Conservation (phyloP, 306 rosid species). For the Coriaria nepalensis region DNA sequence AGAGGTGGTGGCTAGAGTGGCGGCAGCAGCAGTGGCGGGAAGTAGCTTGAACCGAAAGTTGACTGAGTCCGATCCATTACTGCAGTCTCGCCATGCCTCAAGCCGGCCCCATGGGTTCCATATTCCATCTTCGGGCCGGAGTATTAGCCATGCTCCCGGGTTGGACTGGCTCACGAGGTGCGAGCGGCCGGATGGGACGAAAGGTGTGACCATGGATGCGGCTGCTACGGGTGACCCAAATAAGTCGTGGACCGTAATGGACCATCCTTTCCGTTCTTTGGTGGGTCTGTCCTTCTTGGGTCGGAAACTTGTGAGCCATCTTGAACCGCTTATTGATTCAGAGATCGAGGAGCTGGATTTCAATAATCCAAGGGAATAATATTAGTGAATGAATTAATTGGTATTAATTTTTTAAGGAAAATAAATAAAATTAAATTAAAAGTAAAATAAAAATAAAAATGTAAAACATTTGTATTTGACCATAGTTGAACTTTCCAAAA, state of each 20-base stretch:
- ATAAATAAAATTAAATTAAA: neutral
- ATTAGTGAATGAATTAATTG: too few species aligned
- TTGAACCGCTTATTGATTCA: slow-evolving; percentile 11
- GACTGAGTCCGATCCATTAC: slow-evolving; percentile 23
- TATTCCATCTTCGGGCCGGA: slow-evolving; percentile 30
- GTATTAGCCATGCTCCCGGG: slow-evolving; percentile 43
- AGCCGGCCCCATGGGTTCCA: slow-evolving; percentile 48
- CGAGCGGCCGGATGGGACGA: slow-evolving; percentile 31
- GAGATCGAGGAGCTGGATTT: slow-evolving; percentile 19
- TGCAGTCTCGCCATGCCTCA: slow-evolving; percentile 35
- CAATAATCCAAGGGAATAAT: neutral
- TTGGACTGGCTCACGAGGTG: slow-evolving; percentile 37
- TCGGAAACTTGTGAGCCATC: slow-evolving; percentile 22
- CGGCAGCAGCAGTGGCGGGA: slow-evolving; percentile 12
- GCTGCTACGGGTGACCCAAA: slow-evolving; percentile 39
- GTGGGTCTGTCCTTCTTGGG: slow-evolving; percentile 19
- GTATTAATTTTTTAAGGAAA: too few species aligned
- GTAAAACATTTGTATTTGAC: too few species aligned
- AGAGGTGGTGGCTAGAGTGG: slow-evolving; percentile 20
- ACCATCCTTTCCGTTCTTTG: slow-evolving; percentile 40
- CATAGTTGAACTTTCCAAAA: too few species aligned
- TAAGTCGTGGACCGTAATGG: slow-evolving; percentile 36
- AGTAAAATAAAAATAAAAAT: neutral
- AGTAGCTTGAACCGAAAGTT: slow-evolving; percentile 29
- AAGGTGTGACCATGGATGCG: slow-evolving; percentile 42